Conservation (phyloP, 2,329 filamentous ascomycete species). For the Calonectria ilicicola region DNA sequence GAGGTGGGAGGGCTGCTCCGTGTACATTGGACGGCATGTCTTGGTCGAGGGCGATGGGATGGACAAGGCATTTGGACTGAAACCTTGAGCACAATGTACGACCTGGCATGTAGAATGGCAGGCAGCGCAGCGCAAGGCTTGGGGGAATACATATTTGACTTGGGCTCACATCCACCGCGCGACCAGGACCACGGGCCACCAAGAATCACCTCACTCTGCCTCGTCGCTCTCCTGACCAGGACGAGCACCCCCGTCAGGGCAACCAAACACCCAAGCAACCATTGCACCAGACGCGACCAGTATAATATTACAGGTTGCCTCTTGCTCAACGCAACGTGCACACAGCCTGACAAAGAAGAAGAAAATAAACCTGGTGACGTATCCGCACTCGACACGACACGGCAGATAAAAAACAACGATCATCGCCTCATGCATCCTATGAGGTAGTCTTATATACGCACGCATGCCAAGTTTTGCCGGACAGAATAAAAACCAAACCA, state of each 20-base stretch:
- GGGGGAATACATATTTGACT: slow-evolving; percentile 11
- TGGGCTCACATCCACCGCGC: slow-evolving; percentile 28
- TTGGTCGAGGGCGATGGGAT: slow-evolving; percentile 4
- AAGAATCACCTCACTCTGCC: slow-evolving; percentile 45
- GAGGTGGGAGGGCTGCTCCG: slow-evolving; percentile 16
- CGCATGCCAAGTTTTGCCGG: slow-evolving; percentile 33
- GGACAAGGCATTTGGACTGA: slow-evolving; percentile 5
- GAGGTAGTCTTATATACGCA: slow-evolving; percentile 15
- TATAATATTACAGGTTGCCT: slow-evolving; percentile 38
- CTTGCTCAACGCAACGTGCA: slow-evolving; percentile 32
- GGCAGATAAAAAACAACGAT: slow-evolving; percentile 30
- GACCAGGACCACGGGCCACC: slow-evolving; percentile 39
- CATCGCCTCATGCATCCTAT: slow-evolving; percentile 11
- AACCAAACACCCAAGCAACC: slow-evolving; percentile 40
- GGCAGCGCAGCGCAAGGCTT: slow-evolving; percentile 9
- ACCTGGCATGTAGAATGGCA: not conserved
- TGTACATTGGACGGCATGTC: slow-evolving; percentile 13
- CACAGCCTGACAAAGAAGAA: slow-evolving; percentile 34
- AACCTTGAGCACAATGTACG: slow-evolving; percentile 18
- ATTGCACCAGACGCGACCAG: slow-evolving; percentile 28
- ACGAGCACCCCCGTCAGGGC: slow-evolving; percentile 37
- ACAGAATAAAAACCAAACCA: not conserved
- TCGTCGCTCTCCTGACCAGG: slow-evolving; percentile 43
- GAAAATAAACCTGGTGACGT: slow-evolving; percentile 33
- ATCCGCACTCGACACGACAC: slow-evolving; percentile 32